Conservation (phyloP, 2,329 filamentous ascomycete genomes). For the Fusarium multiceps region DNA sequence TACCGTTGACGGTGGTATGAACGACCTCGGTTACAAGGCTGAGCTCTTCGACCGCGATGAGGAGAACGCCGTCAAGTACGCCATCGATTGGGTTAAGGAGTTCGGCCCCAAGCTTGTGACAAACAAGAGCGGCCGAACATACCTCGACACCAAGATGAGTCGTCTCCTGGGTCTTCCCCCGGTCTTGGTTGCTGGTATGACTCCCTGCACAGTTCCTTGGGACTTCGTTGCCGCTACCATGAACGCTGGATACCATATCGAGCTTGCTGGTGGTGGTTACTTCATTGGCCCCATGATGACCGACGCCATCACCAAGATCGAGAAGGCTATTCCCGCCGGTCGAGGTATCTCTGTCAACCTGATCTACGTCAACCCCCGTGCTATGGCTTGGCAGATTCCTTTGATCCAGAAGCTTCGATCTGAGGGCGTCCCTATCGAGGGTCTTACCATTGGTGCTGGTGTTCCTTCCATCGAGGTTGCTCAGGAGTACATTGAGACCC, state of each 20-base stretch:
- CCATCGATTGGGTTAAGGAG: slow-evolving; percentile 97
- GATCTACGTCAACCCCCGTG: slow-evolving; percentile 89
- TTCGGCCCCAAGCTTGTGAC: slow-evolving; percentile 92
- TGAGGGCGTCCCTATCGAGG: slow-evolving; percentile 90
- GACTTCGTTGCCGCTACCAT: slow-evolving; percentile 93
- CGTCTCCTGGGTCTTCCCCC: slow-evolving; percentile 85
- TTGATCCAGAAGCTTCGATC: slow-evolving; percentile 81
- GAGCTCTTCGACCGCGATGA: slow-evolving; percentile 97
- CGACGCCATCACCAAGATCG: slow-evolving; percentile 84
- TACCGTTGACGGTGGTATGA: slow-evolving; percentile 88
- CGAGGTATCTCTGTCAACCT: slow-evolving; percentile 90
- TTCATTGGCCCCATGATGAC: slow-evolving; percentile 87
- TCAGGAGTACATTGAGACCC: slow-evolving; percentile 91
- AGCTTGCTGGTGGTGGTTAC: slow-evolving; percentile 90
- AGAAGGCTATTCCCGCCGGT: slow-evolving; percentile 83
- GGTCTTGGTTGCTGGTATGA: slow-evolving; percentile 94
- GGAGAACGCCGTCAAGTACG: slow-evolving; percentile 93
- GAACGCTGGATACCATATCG: slow-evolving; percentile 95
- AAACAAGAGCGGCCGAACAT: slow-evolving; percentile 88
- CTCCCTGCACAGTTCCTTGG: slow-evolving; percentile 87
- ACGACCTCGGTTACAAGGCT: slow-evolving; percentile 96
- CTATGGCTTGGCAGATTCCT: slow-evolving; percentile 94
- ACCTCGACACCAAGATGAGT: slow-evolving; percentile 97
- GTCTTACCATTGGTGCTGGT: slow-evolving; percentile 91
- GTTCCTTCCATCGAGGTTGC: slow-evolving; percentile 94